Evolutionary conservation across 2,329 filamentous ascomycete genomes (phyloP).

Genomic region (Pseudofabraea citricarpa): DNA sequence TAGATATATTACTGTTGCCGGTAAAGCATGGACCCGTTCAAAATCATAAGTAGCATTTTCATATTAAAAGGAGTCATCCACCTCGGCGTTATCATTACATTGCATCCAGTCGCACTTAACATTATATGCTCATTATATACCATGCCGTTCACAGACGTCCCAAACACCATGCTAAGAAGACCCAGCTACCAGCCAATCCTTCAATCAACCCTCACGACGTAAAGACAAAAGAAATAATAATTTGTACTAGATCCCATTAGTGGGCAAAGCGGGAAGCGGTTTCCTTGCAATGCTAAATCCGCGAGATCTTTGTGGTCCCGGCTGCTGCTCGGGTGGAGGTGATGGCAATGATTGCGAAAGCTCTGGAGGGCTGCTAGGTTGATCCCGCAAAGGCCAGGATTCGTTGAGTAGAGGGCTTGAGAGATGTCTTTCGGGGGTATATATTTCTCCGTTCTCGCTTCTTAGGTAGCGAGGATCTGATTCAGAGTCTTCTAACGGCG

Average conservation of each 20-base stretch:
- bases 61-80: too few relatives aligned
- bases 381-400: neutral
- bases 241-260: neutral
- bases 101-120: too few relatives aligned
- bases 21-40: too few relatives aligned
- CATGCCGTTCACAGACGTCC: too few relatives aligned
- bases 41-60: too few relatives aligned
- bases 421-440: neutral
- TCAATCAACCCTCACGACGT: neutral
- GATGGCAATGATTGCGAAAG: slow-evolving; percentile 5
- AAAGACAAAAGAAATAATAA: neutral
- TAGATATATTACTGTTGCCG: too few relatives aligned
- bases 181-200: neutral
- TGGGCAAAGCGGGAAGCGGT: slow-evolving; percentile 15
- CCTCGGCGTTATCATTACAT: too few relatives aligned
- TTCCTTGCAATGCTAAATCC: slow-evolving; percentile 10
- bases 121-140: too few relatives aligned
- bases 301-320: too few relatives aligned
- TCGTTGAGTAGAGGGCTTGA: neutral
- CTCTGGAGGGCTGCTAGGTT: neutral
- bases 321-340: slow-evolving; percentile 4
- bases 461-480: neutral
- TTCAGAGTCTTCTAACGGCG: neutral
- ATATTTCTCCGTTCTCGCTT: neutral
- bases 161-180: slow-evolving; percentile 9